Evolutionary conservation across 805 yeast species (phyloP), one percentile per base, ranked within the genome.

Genomic region (Yarrowia osloensis): DNA sequence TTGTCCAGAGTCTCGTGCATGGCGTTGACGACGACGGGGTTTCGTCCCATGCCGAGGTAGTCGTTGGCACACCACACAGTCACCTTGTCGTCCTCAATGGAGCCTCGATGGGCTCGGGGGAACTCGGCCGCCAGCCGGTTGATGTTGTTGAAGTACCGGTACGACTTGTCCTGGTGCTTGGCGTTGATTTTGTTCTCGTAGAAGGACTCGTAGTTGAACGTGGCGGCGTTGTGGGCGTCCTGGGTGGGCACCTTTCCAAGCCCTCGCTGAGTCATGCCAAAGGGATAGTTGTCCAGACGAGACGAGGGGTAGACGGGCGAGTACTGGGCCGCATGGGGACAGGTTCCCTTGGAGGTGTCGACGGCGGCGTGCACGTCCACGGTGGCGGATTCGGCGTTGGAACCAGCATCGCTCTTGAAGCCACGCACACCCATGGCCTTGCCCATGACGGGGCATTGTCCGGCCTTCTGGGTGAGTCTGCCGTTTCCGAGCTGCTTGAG

Each of bases 31-130:
- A 94, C 94, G 70, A 83, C 80, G 70, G 83, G 84, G 76, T 94
- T 90, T 74, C 86, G 87, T 65, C 97, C 94, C 95, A 95, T 90
- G 13, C 98, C 98, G 69, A 95, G 82, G 77, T 95, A 95, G 78
- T 95, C 99, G 77, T 95, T 95, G 47, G 99, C 93, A 76, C 99
- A 95, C 99, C 99, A 95, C 68, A 95, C 99, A 65, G 97, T 92
- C 68, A 95, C 99, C 75, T 90, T 90, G 74, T 91, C 96, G 17
- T 81, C 81, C 67, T 74, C 75, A 74, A 88, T 91, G 40, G 75
- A 69, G 68, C 87, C 83, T 71, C 95, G 85, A 76, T 95, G 99
- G 40, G 99, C 99, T 74, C 81, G 81, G 50, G 99, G 99, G 75
- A 91, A 95, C 76, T 94, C 97, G 69, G 86, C 82, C 57, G 98